Evolutionary conservation across 2,329 filamentous ascomycete species (phyloP), one percentile per base, ranked within the genome.

Genomic region (Bipolaris oryzae): DNA sequence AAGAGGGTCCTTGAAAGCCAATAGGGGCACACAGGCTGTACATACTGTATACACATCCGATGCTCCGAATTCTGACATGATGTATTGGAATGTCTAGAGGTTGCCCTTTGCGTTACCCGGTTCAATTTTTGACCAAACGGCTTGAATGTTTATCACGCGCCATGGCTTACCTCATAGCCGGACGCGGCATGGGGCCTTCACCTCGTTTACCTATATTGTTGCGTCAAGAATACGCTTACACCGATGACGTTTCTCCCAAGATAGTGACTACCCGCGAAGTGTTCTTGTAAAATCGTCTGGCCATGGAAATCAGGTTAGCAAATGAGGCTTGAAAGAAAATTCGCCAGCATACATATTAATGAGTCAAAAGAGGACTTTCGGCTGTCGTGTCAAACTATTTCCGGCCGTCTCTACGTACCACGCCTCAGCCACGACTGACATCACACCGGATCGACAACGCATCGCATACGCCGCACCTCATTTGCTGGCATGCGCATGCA

Each of bases 1-100:
- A 82, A 78, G 73, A 80, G 76, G 71, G 79, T 80, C 28, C 66
- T 83, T 56, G 75, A 77, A 56, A 70, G 64, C 54, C 66, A 70
- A 50, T 72, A 71, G 53, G 47, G 35, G 16, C 39, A 51, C 25
- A 7, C 31, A 18, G 18, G 16, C 34, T 25, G 33, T 38, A 28
- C 28, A 38, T 25, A 42, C 13, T 31, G 28, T 31, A 31, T 31
- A 31, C 10, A 7, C 10, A 31, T 31, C 28, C 10, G 39, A 42
- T 25, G 21, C 31, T 43, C 34, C 50, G 16, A 31, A 18, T 21
- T 38, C 10, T 44, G 45, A 50, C 41, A 37, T 34, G 23, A 41
- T 37, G 21, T 15, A 13, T 15, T 34, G 20, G 37, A 43, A 9
- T 43, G 10, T n/a, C 39, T 18, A 50, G 18, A 23, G 18, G n/a